Conservation (phyloP, 805 yeast genomes). For the Saccharomycopsis fodiens region DNA sequence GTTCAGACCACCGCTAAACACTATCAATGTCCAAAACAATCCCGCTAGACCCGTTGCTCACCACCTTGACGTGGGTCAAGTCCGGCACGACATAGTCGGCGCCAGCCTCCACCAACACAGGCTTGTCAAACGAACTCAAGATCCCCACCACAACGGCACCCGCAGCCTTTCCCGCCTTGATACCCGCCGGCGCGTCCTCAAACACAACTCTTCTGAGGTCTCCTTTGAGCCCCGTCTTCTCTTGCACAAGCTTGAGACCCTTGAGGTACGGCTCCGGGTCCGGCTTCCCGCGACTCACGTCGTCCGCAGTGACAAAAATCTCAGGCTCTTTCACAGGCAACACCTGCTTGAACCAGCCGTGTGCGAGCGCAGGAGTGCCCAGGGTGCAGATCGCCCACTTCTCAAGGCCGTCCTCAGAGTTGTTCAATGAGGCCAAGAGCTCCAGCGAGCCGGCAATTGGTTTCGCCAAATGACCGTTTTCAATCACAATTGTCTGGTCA, state of each 20-base stretch:
- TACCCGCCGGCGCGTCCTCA: constrained; percentile 89
- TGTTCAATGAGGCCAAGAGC: constrained; percentile 47
- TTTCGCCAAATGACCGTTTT: constrained; percentile 64
- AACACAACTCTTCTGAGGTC: constrained; percentile 52
- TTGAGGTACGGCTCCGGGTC: constrained; percentile 74
- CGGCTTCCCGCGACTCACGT: constrained; percentile 76
- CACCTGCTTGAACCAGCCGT: constrained; percentile 62
- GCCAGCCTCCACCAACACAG: constrained; percentile 60
- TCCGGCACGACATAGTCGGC: constrained; percentile 78
- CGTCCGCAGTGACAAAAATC: constrained; percentile 75
- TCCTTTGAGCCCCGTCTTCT: constrained; percentile 30
- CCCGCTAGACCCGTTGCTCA: constrained; percentile 40
- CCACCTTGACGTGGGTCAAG: constrained; percentile 53
- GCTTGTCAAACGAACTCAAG: constrained; percentile 60
- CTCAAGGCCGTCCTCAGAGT: constrained; percentile 35
- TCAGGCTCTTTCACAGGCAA: constrained; percentile 57
- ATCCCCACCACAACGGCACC: constrained; percentile 80
- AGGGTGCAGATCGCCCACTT: constrained; percentile 88
- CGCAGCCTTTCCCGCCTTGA: constrained; percentile 74
- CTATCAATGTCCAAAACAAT: constrained; percentile 9
- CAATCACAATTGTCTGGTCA: constrained; percentile 64
- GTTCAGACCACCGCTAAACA: not conserved
- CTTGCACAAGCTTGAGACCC: constrained; percentile 35
- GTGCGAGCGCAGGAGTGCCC: constrained; percentile 71
- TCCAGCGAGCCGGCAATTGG: constrained; percentile 72